These are phyloP conservation scores for Aspergillus sp. DNA, from an alignment of 2,329 filamentous ascomycete genomes.

Conservation along the genomic window DNA sequence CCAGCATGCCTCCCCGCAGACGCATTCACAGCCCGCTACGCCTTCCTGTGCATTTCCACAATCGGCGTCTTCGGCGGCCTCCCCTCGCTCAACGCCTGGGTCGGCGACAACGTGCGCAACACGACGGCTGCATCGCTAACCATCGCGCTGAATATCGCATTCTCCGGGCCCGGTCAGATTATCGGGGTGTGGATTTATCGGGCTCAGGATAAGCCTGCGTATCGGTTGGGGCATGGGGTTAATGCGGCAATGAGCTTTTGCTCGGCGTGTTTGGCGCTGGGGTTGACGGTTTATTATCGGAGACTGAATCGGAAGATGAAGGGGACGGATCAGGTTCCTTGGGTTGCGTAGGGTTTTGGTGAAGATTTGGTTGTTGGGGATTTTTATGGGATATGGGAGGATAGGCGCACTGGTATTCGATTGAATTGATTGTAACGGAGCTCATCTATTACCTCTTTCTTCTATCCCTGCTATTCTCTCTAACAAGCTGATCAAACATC, in stretches of 20 bases:
- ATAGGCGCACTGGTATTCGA: too few relatives aligned
- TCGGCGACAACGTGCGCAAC: slow-evolving; percentile 29
- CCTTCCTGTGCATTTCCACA: slow-evolving; percentile 25
- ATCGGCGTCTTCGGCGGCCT: slow-evolving; percentile 31
- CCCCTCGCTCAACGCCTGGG: slow-evolving; percentile 32
- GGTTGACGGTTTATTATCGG: slow-evolving; percentile 1
- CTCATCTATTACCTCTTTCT: too few relatives aligned
- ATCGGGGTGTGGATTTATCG: slow-evolving; percentile 36
- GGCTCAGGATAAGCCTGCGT: slow-evolving; percentile 7
- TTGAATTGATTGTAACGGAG: too few relatives aligned
- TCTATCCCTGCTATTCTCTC: neutral
- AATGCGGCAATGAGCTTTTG: neutral
- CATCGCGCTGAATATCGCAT: slow-evolving; percentile 32
- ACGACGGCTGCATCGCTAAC: slow-evolving; percentile 28
- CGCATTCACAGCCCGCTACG: slow-evolving; percentile 22
- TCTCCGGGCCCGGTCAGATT: slow-evolving; percentile 33
- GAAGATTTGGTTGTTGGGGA: neutral
- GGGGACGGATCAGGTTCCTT: neutral
- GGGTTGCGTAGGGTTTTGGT: neutral
- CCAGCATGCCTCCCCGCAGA: neutral
- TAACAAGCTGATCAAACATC: neutral
- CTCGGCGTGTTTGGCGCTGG: neutral
- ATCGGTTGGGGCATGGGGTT: slow-evolving; percentile 3
- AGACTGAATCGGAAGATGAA: neutral
- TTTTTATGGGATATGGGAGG: neutral